phyloP scores from a whole-genome alignment of 352 stramenopile genomes.

The Heterotrichella gracilis region DNA sequence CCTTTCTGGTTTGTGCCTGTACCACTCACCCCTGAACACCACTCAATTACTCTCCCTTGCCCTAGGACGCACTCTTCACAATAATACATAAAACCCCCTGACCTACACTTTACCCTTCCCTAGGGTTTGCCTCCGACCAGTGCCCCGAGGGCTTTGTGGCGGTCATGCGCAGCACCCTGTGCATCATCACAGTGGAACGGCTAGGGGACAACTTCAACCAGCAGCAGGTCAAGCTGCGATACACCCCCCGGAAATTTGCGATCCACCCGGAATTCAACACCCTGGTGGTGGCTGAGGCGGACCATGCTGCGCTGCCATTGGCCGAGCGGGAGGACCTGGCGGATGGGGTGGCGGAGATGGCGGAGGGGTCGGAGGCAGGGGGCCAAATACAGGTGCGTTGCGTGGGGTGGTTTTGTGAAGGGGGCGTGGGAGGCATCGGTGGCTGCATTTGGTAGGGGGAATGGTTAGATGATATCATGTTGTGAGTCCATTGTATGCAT shows the following conservation, averaged over 20 bases:
- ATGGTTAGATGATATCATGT: too few relatives aligned
- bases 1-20: too few relatives aligned
- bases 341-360: conserved; percentile 33
- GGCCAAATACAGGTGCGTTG: too few relatives aligned
- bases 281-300: conserved; percentile 76
- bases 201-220: conserved; percentile 79
- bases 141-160: conserved; percentile 79
- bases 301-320: conserved; percentile 70
- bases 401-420: too few relatives aligned
- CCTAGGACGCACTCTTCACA: too few relatives aligned
- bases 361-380: conserved; percentile 35
- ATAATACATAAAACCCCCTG: too few relatives aligned
- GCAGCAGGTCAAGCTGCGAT: conserved; percentile 59
- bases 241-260: conserved; percentile 75
- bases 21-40: too few relatives aligned
- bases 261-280: conserved; percentile 35
- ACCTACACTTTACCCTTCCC: too few relatives aligned
- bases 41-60: too few relatives aligned
- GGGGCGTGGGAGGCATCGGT: too few relatives aligned
- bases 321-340: conserved; percentile 50
- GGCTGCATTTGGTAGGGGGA: too few relatives aligned
- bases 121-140: conserved; percentile 77
- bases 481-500: too few relatives aligned
- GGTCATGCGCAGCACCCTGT: conserved; percentile 60
- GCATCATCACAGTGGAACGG: conserved; percentile 78